A percentile compares a stretch with the other conserved stretches of the same genome.
phyloP scores from a whole-genome alignment of 2,329 filamentous ascomycete genomes.

The Cordyceps cicadae region DNA sequence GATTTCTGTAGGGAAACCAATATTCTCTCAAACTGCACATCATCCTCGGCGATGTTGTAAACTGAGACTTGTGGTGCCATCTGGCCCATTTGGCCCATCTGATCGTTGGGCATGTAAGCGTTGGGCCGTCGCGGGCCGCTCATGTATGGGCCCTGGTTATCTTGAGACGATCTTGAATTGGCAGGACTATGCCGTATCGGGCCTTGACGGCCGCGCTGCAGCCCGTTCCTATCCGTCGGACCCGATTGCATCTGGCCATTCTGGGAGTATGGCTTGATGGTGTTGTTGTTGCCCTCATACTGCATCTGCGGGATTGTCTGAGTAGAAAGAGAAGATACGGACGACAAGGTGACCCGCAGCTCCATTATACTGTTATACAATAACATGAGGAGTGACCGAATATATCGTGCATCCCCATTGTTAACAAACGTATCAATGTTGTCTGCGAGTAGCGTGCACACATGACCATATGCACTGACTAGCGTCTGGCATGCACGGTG shows the following conservation, averaged over 20 bases:
- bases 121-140: slow-evolving; percentile 36
- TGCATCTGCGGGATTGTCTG: slow-evolving; percentile 13
- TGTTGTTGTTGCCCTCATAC: slow-evolving; percentile 31
- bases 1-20: slow-evolving; percentile 68
- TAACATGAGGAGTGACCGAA: slow-evolving; percentile 54
- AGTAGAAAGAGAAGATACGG: slow-evolving; percentile 21
- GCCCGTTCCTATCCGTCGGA: slow-evolving; percentile 7
- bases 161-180: slow-evolving; percentile 31
- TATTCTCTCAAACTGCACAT: slow-evolving; percentile 73
- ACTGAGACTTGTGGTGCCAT: neutral
- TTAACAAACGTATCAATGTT: slow-evolving; percentile 58
- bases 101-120: slow-evolving; percentile 1
- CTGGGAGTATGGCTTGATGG: slow-evolving; percentile 37
- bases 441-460: slow-evolving; percentile 51
- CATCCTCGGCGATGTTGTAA: slow-evolving; percentile 50
- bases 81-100: neutral
- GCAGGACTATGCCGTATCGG: slow-evolving; percentile 40
- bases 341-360: slow-evolving; percentile 46
- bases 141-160: slow-evolving; percentile 38
- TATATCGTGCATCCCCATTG: slow-evolving; percentile 58
- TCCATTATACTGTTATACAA: slow-evolving; percentile 63
- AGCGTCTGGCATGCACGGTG: slow-evolving; percentile 55
- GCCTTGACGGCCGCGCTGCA: slow-evolving; percentile 25
- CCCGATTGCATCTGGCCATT: slow-evolving; percentile 36
- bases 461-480: slow-evolving; percentile 56